phyloP scores from a whole-genome alignment of 345 rosid genomes.

The Salix dunnii region DNA sequence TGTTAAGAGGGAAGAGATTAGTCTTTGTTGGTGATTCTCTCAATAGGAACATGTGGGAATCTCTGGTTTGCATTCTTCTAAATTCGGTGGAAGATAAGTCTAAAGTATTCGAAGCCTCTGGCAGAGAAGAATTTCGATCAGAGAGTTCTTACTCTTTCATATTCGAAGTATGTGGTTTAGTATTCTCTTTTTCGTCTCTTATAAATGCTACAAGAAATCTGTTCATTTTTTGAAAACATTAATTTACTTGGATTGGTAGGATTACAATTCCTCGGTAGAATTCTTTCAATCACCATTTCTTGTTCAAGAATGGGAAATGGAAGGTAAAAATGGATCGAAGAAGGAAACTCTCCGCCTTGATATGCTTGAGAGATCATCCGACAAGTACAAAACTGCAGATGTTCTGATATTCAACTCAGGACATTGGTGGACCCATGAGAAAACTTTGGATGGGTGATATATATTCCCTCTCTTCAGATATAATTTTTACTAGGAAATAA shows the following conservation, averaged over 20 bases:
- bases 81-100: conserved; percentile 20
- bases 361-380: conserved; percentile 27
- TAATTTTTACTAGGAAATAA: background rate
- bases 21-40: conserved; percentile 48
- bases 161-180: conserved; percentile 21
- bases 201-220: background rate
- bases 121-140: conserved; percentile 25
- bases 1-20: conserved; percentile 39
- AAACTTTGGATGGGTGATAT: conserved; percentile 42
- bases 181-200: background rate
- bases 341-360: conserved; percentile 48
- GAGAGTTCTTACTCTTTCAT: conserved; percentile 37
- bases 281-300: conserved; percentile 29
- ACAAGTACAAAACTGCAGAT: conserved; percentile 39
- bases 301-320: conserved; percentile 32
- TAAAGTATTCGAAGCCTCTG: conserved; percentile 36
- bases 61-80: conserved; percentile 37
- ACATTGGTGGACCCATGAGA: conserved; percentile 65
- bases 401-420: conserved; percentile 50
- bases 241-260: conserved; percentile 26
- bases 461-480: background rate
- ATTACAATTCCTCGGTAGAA: conserved; percentile 37
- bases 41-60: conserved; percentile 51
- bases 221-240: background rate
- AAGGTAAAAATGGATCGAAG: conserved; percentile 21